Evolutionary conservation across 345 rosid genomes (phyloP).

Genomic region (Hibiscus syriacus): DNA sequence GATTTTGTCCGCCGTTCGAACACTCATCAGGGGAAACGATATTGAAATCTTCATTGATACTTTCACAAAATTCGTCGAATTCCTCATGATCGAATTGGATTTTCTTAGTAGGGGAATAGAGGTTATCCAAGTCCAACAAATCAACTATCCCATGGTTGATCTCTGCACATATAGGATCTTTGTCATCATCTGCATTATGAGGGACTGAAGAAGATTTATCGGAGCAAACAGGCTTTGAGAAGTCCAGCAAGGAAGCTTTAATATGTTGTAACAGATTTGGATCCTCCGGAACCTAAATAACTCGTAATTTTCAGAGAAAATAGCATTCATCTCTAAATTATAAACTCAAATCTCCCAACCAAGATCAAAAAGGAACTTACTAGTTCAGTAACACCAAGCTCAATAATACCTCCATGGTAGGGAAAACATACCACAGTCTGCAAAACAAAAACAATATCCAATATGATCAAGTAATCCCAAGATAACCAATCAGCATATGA

Average conservation of each 20-base stretch:
- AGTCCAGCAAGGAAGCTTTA: constrained; percentile 62
- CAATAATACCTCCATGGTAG: constrained; percentile 63
- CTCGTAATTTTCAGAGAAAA: constrained; percentile 6
- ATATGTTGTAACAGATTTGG: constrained; percentile 59
- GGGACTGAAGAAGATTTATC: constrained; percentile 33
- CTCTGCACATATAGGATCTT: constrained; percentile 27
- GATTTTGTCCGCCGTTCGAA: constrained; percentile 40
- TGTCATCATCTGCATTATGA: constrained; percentile 37
- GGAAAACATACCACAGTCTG: constrained; percentile 90
- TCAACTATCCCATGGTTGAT: constrained; percentile 24
- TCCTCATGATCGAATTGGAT: constrained; percentile 17
- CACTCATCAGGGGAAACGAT: constrained; percentile 41
- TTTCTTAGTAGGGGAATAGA: constrained; percentile 28
- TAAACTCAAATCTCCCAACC: not conserved
- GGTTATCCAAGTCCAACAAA: constrained; percentile 28
- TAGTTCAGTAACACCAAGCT: constrained; percentile 83
- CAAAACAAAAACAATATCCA: not conserved
- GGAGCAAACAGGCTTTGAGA: constrained; percentile 59
- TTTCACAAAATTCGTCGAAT: too few relatives aligned
- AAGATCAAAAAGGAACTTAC: constrained; percentile 30
- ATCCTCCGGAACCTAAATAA: constrained; percentile 65
- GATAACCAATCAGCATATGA: not conserved
- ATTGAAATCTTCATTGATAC: constrained; percentile 28
- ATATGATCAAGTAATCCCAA: not conserved
- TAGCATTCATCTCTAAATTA: not conserved